Evolutionary conservation across 306 rosid genomes (phyloP).

Genomic region (Quercus bicolor): DNA sequence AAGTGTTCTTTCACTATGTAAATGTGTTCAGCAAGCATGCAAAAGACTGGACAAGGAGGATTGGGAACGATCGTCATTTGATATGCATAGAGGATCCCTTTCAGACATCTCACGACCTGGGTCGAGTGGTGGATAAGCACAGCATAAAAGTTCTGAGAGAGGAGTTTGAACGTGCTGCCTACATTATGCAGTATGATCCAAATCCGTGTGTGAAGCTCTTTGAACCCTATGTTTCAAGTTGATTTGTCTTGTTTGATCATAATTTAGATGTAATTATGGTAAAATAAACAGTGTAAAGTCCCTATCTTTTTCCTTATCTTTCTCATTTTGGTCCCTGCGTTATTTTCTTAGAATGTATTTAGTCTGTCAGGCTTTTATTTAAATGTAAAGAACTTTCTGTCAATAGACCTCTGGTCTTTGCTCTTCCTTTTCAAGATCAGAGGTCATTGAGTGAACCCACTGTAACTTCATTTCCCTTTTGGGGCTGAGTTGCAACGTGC

Average conservation of each 20-base stretch:
- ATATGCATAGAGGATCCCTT: slow-evolving; percentile 99
- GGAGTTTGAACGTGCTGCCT: slow-evolving; percentile 95
- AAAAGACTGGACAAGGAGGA: slow-evolving; percentile 94
- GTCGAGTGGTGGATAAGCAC: slow-evolving; percentile 86
- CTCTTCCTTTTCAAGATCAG: slow-evolving; percentile 15
- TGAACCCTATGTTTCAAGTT: slow-evolving; percentile 57
- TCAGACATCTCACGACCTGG: slow-evolving; percentile 87
- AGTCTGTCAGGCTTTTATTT: slow-evolving; percentile 7
- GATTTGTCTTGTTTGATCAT: slow-evolving; percentile 19
- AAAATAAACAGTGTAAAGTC: slow-evolving; percentile 15
- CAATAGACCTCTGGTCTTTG: background rate
- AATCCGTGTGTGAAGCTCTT: slow-evolving; percentile 83
- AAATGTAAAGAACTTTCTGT: slow-evolving; percentile 32
- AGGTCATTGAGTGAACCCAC: background rate
- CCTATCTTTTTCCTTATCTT: slow-evolving; percentile 2
- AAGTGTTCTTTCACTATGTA: background rate
- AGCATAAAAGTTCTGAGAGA: slow-evolving; percentile 91
- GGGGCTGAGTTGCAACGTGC: slow-evolving; percentile 2
- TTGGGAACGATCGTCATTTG: slow-evolving; percentile 89
- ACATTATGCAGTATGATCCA: slow-evolving; percentile 70
- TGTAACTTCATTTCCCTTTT: background rate
- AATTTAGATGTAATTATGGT: slow-evolving; percentile 32
- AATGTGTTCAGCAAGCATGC: slow-evolving; percentile 63
- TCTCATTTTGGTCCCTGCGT: slow-evolving; percentile 4
- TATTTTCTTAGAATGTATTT: slow-evolving; percentile 39